Evolutionary conservation across 2,329 filamentous ascomycete genomes (phyloP).

Genomic region (Colletotrichum sp.): DNA sequence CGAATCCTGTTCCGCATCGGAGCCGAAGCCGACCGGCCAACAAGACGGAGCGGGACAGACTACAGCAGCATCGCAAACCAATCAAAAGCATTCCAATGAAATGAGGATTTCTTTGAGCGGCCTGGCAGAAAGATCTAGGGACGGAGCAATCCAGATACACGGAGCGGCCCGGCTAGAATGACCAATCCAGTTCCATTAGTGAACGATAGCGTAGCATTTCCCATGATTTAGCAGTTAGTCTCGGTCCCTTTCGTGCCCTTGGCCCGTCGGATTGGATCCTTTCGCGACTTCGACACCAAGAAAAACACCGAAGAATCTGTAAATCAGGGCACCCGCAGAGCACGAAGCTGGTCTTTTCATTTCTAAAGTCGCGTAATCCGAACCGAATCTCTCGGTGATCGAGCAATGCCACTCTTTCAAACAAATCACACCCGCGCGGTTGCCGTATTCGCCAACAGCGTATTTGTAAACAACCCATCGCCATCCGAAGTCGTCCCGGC

Average conservation of each 20-base stretch:
- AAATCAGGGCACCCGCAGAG: not conserved
- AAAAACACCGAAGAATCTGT: not conserved
- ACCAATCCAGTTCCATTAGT: not conserved
- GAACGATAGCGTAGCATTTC: not conserved
- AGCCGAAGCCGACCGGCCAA: not conserved
- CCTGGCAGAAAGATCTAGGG: not conserved
- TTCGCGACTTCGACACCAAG: not conserved
- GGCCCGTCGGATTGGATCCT: fast-evolving
- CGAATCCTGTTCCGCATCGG: not conserved
- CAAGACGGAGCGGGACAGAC: not conserved
- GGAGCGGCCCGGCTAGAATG: not conserved
- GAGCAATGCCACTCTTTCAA: fast-evolving
- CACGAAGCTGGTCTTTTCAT: not conserved
- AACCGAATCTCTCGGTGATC: not conserved
- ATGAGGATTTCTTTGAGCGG: fast-evolving
- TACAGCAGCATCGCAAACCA: fast-evolving
- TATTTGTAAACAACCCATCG: not conserved
- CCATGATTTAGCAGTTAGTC: not conserved
- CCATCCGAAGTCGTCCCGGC: not conserved
- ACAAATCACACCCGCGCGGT: not conserved
- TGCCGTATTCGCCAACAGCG: not conserved
- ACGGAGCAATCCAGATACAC: not conserved
- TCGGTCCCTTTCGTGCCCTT: not conserved
- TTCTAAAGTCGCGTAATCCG: not conserved
- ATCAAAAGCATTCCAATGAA: not conserved